phyloP scores from a whole-genome alignment of 2,329 filamentous ascomycete genomes.

The Elsinoe fawcettii region DNA sequence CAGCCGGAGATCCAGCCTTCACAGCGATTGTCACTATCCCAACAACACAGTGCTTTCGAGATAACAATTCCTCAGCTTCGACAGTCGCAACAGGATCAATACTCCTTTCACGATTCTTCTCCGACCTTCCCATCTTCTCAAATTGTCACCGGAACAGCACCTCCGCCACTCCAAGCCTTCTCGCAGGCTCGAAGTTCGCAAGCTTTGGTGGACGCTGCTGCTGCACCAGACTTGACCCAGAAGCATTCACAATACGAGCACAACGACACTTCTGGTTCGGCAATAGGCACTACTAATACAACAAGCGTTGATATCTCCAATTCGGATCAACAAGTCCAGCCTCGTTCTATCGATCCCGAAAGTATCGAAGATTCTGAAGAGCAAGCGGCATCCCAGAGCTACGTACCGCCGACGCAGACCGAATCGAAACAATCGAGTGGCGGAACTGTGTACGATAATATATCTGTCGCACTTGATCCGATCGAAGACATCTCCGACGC shows the following conservation, averaged over 20 bases:
- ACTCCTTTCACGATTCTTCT: slow-evolving; percentile 3
- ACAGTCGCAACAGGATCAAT: slow-evolving; percentile 9
- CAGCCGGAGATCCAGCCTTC: too few species aligned
- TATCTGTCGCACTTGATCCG: background rate
- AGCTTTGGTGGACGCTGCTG: slow-evolving; percentile 15
- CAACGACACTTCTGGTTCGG: slow-evolving; percentile 13
- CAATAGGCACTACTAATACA: background rate
- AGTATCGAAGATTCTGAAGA: slow-evolving; percentile 24
- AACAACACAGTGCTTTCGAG: background rate
- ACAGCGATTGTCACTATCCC: background rate
- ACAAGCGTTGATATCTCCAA: slow-evolving; percentile 8
- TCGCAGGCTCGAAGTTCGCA: background rate
- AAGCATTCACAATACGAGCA: slow-evolving; percentile 18
- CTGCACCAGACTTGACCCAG: slow-evolving; percentile 16
- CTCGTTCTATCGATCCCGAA: slow-evolving; percentile 11
- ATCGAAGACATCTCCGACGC: slow-evolving; percentile 5
- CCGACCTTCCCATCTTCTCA: slow-evolving; percentile 17
- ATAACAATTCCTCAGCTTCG: slow-evolving; percentile 5
- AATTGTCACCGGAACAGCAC: slow-evolving; percentile 16
- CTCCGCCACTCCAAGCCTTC: background rate
- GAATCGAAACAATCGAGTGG: background rate
- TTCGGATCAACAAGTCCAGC: slow-evolving; percentile 3
- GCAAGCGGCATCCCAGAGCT: slow-evolving; percentile 5
- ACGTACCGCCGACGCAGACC: slow-evolving; percentile 10
- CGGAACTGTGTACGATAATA: background rate